A percentile compares a stretch with the other conserved stretches of the same genome.
phyloP scores from a whole-genome alignment of 2,329 filamentous ascomycete species.

The Pyrenophora graminea region DNA sequence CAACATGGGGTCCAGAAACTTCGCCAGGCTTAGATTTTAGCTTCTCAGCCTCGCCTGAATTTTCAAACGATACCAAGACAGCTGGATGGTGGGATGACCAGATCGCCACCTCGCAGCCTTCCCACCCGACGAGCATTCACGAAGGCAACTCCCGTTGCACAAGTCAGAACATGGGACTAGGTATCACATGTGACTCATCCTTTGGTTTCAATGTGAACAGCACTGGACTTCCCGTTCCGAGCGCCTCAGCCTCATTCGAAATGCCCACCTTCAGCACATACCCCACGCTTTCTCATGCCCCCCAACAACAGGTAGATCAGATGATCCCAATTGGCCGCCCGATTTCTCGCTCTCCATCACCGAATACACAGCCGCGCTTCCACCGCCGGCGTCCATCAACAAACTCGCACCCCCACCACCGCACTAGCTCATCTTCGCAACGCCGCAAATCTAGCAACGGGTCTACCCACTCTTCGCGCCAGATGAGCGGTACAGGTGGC shows the following conservation, averaged over 20 bases:
- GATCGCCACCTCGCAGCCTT: slow-evolving; percentile 17
- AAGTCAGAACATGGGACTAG: slow-evolving; percentile 29
- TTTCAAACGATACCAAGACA: slow-evolving; percentile 27
- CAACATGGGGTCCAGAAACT: slow-evolving; percentile 37
- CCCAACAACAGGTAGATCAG: slow-evolving; percentile 7
- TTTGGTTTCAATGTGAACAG: slow-evolving; percentile 24
- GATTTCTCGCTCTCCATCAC: slow-evolving; percentile 31
- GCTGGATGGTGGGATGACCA: slow-evolving; percentile 38
- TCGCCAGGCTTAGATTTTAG: slow-evolving; percentile 36
- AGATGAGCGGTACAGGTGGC: slow-evolving; percentile 46
- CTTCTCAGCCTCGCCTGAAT: slow-evolving; percentile 40
- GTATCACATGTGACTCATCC: slow-evolving; percentile 37
- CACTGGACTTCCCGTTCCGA: background rate
- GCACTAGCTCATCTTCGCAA: slow-evolving; percentile 13
- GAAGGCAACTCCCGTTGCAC: slow-evolving; percentile 25
- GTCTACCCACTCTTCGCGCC: slow-evolving; percentile 45
- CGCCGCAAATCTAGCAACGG: slow-evolving; percentile 29
- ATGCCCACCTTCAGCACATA: slow-evolving; percentile 16
- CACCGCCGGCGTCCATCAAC: slow-evolving; percentile 28
- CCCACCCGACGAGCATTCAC: slow-evolving; percentile 21
- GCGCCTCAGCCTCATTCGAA: slow-evolving; percentile 26
- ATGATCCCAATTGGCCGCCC: slow-evolving; percentile 25
- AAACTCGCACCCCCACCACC: slow-evolving; percentile 10
- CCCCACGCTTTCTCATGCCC: slow-evolving; percentile 16
- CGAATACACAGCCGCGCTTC: slow-evolving; percentile 32